Base-by-base conservation (phyloP, 1,284 basidiomycete genomes). In the Papiliotrema fonsecae region DNA sequence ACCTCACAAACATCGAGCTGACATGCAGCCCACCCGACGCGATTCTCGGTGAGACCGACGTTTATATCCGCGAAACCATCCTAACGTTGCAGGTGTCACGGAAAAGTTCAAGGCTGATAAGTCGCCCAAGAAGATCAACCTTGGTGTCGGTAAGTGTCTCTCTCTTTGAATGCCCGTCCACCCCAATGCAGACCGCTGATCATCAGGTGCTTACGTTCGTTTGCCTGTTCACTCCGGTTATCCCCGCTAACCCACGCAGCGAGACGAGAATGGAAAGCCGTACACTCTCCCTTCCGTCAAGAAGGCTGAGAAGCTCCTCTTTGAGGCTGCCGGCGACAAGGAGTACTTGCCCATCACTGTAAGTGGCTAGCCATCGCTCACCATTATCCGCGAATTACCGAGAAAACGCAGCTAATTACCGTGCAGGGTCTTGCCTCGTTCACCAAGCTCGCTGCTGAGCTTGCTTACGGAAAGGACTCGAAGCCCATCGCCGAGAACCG, bases 341-440 rank as follows among this genome's bases (percentile, higher is more conserved):
- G 94, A 98, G 76, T 98, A 98, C 76, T 83, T 97, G 42, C 91
- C 91, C 56, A 98, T 98, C 74, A 94, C 89, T 47, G 70, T 67
- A 42, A 47, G 69, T 56, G n/a, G n/a, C n/a, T n/a, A n/a, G n/a
- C n/a, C n/a, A 9, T 5, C 14, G n/a, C 22, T 24, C 38, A 6
- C 6, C 35, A 4, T 34, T 10, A 7, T 16, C 16, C 34, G 30
- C 39, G 25, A 24, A n/a, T 27, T 42, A 39, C 21, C n/a, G 36
- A 11, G 16, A 13, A 10, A 14, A 27, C 16, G 32, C n/a, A 11
- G 16, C 32, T 14, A 10, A 11, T 21, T 28, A 7, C 26, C 31
- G 47, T 16, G 26, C 50, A 69, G 65, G 69, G 92, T 72, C 83
- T 91, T 45, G 77, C 84, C 35, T 81, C 86, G 48, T 97, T 97